Base-by-base conservation (phyloP, 2,329 filamentous ascomycete genomes). In the Blastomyces parvus region DNA sequence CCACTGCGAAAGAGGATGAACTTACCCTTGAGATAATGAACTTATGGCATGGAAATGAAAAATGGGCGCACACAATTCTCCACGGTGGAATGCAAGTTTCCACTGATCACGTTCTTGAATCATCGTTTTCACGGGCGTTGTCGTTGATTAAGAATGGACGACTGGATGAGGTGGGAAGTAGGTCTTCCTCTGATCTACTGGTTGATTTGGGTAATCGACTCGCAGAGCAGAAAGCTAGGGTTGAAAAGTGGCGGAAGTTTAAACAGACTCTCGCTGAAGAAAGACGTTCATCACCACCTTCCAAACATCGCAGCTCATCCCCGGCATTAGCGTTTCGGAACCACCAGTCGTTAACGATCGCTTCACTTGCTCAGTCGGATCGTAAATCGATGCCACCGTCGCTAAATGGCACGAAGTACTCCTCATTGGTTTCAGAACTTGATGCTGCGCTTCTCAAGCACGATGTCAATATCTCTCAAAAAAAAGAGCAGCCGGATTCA, bases 31-130 rank as follows among this genome's bases (percentile, higher is more conserved):
- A 80, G 83, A 2, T 87, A 69, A 83, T 83, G 42, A 81, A 83
- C 0, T 90, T 91, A 67, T 96, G 91, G 91, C 81, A 89, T 17
- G 91, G 90, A 1, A 85, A 87, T 69, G 84, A 87, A 64, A 82
- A 84, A 63, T 93, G 91, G 87, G 82, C 90, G 69, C 83, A 90
- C 58, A 80, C 84, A 1, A 77, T 96, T 25, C 73, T 94, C 0
- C 81, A 87, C 60, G 89, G 89, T 1, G 87, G 90, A 56, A 78
- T 80, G 25, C 78, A 78, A 8, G 76, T 80, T 1, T 78, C 78
- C 33, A 82, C 79, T 40, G 88, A 89, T 65, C 82, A 80, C 0
- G 78, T 94, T n/a, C 73, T 96, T 17, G 82, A 82, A 1, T 81
- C 82, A 44, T 79, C 84, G 0, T 94, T 92, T 66, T 83, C 89